phyloP scores from a whole-genome alignment of 495 filamentous ascomycete genomes.

The Podospora didyma region DNA sequence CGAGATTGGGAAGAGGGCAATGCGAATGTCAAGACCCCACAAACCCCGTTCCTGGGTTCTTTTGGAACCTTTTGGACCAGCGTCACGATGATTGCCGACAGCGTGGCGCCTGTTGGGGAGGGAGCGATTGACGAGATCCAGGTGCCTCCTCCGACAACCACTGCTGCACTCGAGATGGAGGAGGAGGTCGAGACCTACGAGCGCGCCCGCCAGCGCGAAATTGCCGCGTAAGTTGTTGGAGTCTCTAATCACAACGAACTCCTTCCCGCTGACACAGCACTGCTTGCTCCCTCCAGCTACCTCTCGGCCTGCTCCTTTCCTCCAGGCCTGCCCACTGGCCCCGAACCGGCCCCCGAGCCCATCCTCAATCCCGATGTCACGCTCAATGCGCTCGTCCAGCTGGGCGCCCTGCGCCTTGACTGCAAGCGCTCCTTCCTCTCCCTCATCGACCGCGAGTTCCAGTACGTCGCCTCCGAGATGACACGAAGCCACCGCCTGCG shows the following conservation, averaged over 20 bases:
- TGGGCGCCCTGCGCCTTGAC: conserved; percentile 36
- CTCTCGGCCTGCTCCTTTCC: conserved; percentile 25
- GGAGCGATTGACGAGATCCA: too few relatives aligned
- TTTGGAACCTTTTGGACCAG: too few relatives aligned
- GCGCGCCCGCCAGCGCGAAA: conserved; percentile 23
- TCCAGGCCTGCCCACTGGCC: conserved; percentile 3
- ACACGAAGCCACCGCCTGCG: conserved; percentile 19
- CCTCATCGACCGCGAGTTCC: conserved; percentile 30
- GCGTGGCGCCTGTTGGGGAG: too few relatives aligned
- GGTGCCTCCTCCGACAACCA: too few relatives aligned
- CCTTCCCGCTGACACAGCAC: too few relatives aligned
- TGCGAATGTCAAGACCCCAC: too few relatives aligned
- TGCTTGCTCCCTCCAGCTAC: conserved; percentile 14
- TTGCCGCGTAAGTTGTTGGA: conserved; percentile 23
- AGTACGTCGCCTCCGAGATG: conserved; percentile 40
- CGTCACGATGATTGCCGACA: too few relatives aligned
- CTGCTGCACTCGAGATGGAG: neutral
- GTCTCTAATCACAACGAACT: too few relatives aligned
- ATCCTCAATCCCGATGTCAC: conserved; percentile 29
- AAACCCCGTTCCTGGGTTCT: too few relatives aligned
- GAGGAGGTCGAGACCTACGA: conserved; percentile 15
- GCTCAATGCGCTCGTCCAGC: conserved; percentile 42
- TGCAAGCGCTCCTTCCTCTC: conserved; percentile 36
- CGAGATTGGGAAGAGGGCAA: too few relatives aligned
- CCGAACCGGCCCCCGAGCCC: neutral